Base-by-base conservation (phyloP, 2,329 filamentous ascomycete genomes). In the Niveomyces coronatus region DNA sequence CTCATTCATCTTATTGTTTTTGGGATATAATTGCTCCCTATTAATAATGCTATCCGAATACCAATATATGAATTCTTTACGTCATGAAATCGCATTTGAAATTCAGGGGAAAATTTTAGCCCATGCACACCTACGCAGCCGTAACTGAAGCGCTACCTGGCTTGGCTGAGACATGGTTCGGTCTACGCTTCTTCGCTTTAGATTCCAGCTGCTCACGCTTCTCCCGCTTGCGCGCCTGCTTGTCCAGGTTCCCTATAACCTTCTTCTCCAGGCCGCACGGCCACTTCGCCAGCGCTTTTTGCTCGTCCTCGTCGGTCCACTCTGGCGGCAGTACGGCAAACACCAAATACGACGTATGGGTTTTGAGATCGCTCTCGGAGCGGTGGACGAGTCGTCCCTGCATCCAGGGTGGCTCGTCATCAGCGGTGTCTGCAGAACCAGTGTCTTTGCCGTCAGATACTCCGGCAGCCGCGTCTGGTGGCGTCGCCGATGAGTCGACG, bases 301-400 rank as follows among this genome's bases (percentile, higher is more conserved):
- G 71, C 61, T 98, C 91, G 47, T 94, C 85, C 43, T 82, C 83
- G 24, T 76, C 80, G 0, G 68, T 79, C 91, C 91, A 98, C 45
- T 84, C 79, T 30, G 78, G 71, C n/a, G 91, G 89, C 43, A 98
- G 62, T 3, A 91, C 67, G 0, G 91, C 91, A 63, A 98, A 98
- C 4, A 93, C 83, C 4, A 98, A 71, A 57, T 98, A 98, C n/a
- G 84, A 91, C 0, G 91, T 98, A 60, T 98, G 91, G 7, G 85
- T 91, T 70, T 94, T 95, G 43, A 96, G 65, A 53, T 98, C 91
- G 0, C 79, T 66, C 62, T 98, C 91, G 0, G 84, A 79, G 17
- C 86, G 74, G 51, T 93, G 85, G 20, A 86, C 71, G 28, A 96
- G 53, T 19, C 76, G 74, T 1, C 91, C 91, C 44, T 88, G 76